These are phyloP conservation scores for Apiotrichum brassicae DNA, from an alignment of 1,284 basidiomycete genomes.

Conservation along the genomic window DNA sequence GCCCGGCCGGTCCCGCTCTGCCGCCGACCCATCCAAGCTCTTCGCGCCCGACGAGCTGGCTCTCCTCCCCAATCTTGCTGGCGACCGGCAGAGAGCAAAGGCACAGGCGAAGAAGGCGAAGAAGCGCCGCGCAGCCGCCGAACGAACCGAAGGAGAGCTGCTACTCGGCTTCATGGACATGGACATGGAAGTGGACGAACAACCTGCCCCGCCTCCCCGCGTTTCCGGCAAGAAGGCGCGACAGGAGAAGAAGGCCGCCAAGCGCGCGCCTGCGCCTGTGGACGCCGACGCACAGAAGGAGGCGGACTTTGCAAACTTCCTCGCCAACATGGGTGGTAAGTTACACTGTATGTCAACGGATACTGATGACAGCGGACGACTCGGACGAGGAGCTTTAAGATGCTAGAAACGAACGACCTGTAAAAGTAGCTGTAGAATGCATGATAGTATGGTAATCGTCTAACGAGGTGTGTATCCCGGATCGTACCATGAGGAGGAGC, in stretches of 20 bases:
- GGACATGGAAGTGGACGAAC: conserved; percentile 38
- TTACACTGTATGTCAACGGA: neutral
- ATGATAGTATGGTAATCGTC: no score
- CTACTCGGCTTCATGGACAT: conserved; percentile 39
- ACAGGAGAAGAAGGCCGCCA: conserved; percentile 11
- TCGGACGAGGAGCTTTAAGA: conserved; percentile 9
- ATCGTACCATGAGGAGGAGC: no score
- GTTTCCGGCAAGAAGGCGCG: conserved; percentile 1
- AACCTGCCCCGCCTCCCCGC: neutral
- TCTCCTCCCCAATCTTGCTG: conserved; percentile 25
- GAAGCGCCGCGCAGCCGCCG: conserved; percentile 34
- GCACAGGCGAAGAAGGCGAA: conserved; percentile 44
- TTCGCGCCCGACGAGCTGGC: conserved; percentile 45
- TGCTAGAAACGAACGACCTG: neutral
- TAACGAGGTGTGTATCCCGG: no score
- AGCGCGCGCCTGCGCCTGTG: conserved; percentile 7
- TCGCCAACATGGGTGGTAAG: conserved; percentile 42
- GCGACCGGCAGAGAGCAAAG: conserved; percentile 36
- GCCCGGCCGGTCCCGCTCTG: conserved; percentile 1
- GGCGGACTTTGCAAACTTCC: conserved; percentile 44
- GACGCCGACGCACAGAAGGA: conserved; percentile 37
- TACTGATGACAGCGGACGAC: conserved; percentile 1
- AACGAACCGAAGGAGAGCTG: conserved; percentile 38
- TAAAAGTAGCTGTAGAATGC: neutral
- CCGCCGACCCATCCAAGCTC: conserved; percentile 17